These are phyloP conservation scores for Lunularia cruciata DNA, from an alignment of 225 moss, liverwort and hornwort species.

Conservation along the genomic window DNA sequence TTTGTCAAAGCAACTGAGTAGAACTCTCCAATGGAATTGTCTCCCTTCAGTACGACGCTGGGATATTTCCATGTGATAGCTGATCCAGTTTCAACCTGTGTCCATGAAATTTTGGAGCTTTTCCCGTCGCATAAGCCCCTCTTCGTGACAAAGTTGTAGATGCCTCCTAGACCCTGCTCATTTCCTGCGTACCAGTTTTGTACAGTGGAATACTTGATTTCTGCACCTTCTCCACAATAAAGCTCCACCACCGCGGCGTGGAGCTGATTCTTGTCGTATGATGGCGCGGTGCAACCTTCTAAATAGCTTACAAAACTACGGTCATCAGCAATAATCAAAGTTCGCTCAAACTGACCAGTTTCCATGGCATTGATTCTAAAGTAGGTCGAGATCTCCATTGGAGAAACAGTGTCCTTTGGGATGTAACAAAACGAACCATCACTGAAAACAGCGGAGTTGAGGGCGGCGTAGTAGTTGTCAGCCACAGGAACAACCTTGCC, in stretches of 20 bases:
- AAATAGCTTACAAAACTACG: conserved; percentile 90
- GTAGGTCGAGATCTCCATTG: conserved; percentile 97
- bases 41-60: conserved; percentile 85
- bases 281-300: conserved; percentile 96
- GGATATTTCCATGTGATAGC: conserved; percentile 98
- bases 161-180: conserved; percentile 68
- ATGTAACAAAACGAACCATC: conserved; percentile 97
- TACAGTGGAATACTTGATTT: conserved; percentile 95
- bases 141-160: conserved; percentile 96
- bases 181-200: conserved; percentile 97
- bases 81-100: conserved; percentile 95
- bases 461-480: conserved; percentile 88
- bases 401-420: conserved; percentile 88
- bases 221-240: conserved; percentile 84
- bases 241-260: conserved; percentile 98
- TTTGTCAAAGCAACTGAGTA: conserved; percentile 92
- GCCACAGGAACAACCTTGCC: conserved; percentile 89
- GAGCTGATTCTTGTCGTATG: conserved; percentile 92
- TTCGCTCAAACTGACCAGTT: conserved; percentile 92
- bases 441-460: conserved; percentile 95
- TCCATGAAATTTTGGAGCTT: conserved; percentile 89
- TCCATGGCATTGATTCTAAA: conserved; percentile 97
- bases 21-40: conserved; percentile 85
- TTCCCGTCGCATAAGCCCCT: conserved; percentile 86
- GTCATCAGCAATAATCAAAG: conserved; percentile 83